phyloP scores from a whole-genome alignment of 164 flowering plant genomes.

The Platanus orientalis region DNA sequence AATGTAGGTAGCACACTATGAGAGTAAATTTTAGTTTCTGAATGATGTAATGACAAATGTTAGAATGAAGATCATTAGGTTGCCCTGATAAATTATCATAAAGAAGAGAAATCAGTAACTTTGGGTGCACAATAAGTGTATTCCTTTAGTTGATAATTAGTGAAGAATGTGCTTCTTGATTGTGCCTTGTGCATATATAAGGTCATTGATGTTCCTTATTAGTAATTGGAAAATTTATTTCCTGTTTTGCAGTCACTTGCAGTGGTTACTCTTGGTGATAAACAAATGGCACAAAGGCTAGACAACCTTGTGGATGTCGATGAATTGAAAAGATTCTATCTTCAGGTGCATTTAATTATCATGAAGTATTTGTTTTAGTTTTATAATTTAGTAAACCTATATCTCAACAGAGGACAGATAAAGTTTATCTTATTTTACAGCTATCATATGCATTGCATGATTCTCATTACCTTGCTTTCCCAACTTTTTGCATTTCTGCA shows the following conservation, averaged over 20 bases:
- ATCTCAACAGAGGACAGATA: neutral
- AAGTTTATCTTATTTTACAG: neutral
- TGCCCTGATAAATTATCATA: too few species aligned
- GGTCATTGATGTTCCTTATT: neutral
- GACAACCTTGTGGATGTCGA: constrained; percentile 87
- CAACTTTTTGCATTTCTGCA: neutral
- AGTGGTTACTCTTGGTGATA: constrained; percentile 97
- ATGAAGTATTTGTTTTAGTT: neutral
- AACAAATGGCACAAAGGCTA: constrained; percentile 89
- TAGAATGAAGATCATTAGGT: too few species aligned
- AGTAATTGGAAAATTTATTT: neutral
- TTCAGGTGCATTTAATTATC: constrained; percentile 54
- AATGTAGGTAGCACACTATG: too few species aligned
- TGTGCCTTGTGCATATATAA: neutral
- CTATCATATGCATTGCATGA: neutral
- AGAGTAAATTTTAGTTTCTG: too few species aligned
- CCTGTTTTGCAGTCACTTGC: constrained; percentile 62
- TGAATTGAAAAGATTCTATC: constrained; percentile 88
- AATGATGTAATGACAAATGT: too few species aligned
- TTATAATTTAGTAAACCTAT: neutral
- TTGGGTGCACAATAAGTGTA: too few species aligned
- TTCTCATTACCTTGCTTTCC: neutral
- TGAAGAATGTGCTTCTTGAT: neutral
- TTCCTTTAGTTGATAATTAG: too few species aligned
- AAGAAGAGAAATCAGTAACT: too few species aligned